Base-by-base conservation (phyloP, 495 filamentous ascomycete species). In the Elasticomyces elasticus region DNA sequence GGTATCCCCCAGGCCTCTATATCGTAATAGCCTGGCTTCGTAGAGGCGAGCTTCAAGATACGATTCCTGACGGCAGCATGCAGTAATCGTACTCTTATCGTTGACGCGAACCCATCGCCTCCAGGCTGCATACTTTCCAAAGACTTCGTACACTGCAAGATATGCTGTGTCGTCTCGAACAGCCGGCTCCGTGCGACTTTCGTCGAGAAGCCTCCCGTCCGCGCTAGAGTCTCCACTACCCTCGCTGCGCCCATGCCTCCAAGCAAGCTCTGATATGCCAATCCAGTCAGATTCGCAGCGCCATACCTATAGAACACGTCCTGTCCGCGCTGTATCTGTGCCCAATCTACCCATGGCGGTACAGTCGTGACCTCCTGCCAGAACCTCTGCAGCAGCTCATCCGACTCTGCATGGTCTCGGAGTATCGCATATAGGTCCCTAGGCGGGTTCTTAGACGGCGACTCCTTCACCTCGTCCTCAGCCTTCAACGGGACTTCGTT, bases 271-370 rank as follows among this genome's bases (percentile, higher is more conserved):
- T 83, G 74, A 60, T 82, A 86, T 46, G 83, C 76, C 2, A 87
- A 69, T 22, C 81, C 76, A 6, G 74, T 80, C 13, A 84, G 62
- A 30, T 76, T 79, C 3, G 83, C 77, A 17, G 77, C 79, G 20
- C 79, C 83, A 64, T 91, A 92, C 19, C 87, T 59, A 49, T 73
- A 69, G 51, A 70, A 70, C 5, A 71, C 69, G 43, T 79, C 72
- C 64, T 87, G 84, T 0, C 80, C 84, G 61, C 85, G 69, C 56
- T 76, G 69, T 58, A 94, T 84, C 63, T 89, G 85, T 10, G 76
- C 74, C 86, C 85, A 92, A 65, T 89, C 80, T 0, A 94, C 87
- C 87, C 87, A 94, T 13, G 74, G 68, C 0, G 86, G 88, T 19
- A 89, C 67, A 0, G 77, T 82, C 59, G 81, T 83, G 46, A 87